Evolutionary conservation across 1,284 basidiomycete genomes (phyloP).

Genomic region (Leccinum ambiguum): DNA sequence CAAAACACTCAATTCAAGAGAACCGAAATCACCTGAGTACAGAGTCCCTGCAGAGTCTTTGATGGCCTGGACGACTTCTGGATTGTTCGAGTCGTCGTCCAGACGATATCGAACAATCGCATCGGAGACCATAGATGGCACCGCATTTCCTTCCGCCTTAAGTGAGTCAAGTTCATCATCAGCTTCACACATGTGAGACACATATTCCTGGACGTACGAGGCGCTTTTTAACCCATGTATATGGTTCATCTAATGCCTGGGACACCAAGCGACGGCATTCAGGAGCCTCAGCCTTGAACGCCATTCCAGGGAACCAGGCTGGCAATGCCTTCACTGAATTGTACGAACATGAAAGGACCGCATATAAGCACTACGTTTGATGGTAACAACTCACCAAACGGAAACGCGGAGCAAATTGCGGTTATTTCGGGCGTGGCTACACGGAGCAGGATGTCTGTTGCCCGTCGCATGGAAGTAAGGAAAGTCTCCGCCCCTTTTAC

Average conservation of each 20-base stretch:
- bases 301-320: neutral
- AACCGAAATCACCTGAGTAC: constrained; percentile 18
- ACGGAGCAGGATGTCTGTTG: neutral
- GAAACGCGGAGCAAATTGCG: neutral
- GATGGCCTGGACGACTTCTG: neutral
- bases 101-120: neutral
- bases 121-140: neutral
- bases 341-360: neutral
- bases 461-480: neutral
- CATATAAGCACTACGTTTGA: neutral
- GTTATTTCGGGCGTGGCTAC: neutral
- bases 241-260: neutral
- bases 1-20: neutral
- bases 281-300: neutral
- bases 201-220: neutral
- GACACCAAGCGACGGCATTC: neutral
- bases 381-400: neutral
- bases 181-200: neutral
- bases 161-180: neutral
- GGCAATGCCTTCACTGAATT: neutral
- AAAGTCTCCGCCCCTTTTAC: neutral
- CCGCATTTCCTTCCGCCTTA: neutral
- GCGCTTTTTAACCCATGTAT: neutral
- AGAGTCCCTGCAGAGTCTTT: constrained; percentile 3
- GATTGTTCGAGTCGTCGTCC: neutral